A percentile compares a stretch with the other conserved stretches of the same genome.
phyloP scores from a whole-genome alignment of 345 rosid species.

The Eucalyptus caleyi region DNA sequence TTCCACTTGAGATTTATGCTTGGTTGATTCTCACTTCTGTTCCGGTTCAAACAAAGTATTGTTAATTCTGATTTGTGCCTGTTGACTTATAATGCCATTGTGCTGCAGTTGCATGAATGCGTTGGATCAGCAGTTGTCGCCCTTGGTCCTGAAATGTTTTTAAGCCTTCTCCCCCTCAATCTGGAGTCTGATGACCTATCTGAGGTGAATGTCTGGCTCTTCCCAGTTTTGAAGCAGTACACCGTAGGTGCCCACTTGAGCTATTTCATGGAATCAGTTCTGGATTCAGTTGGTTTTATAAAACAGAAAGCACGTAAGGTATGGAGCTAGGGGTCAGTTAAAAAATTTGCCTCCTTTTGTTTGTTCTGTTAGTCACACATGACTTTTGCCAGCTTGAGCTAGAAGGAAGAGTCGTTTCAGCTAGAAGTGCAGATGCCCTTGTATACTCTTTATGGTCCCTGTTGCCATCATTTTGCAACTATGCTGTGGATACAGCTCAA shows the following conservation, averaged over 20 bases:
- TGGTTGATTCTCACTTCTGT: neutral
- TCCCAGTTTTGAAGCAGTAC: conserved; percentile 90
- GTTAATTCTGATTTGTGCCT: neutral
- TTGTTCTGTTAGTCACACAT: neutral
- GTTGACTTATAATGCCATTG: conserved; percentile 25
- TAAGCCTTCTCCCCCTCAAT: conserved; percentile 58
- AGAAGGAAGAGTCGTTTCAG: conserved; percentile 50
- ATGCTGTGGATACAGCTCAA: conserved; percentile 69
- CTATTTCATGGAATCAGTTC: conserved; percentile 54
- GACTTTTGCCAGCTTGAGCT: conserved; percentile 51
- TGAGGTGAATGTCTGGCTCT: conserved; percentile 84
- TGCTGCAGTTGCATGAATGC: conserved; percentile 83
- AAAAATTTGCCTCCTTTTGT: neutral
- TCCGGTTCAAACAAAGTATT: neutral
- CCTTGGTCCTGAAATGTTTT: conserved; percentile 85
- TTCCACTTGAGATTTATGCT: neutral
- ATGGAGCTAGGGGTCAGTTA: neutral
- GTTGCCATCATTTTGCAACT: conserved; percentile 88
- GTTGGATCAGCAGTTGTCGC: conserved; percentile 93
- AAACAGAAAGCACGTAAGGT: conserved; percentile 63
- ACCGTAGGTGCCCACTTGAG: conserved; percentile 69
- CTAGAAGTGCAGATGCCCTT: conserved; percentile 62
- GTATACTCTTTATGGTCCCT: conserved; percentile 81
- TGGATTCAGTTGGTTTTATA: conserved; percentile 35
- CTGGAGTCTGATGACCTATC: conserved; percentile 71